Evolutionary conservation across 2,329 filamentous ascomycete species (phyloP).

Genomic region (Cryphonectria carpinicola): DNA sequence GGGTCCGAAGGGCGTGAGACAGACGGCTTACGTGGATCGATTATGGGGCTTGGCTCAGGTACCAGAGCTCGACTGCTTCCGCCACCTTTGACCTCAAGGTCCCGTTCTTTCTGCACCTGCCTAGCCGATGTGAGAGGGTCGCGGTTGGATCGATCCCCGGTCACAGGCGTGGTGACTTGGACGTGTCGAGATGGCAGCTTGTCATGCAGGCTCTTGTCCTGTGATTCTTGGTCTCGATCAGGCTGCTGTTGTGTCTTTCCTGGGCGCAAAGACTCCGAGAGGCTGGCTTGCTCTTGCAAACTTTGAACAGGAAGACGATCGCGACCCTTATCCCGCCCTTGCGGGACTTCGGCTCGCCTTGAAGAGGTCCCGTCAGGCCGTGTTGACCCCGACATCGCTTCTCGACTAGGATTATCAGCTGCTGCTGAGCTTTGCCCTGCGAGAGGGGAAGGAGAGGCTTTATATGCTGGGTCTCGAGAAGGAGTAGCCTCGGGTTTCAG

Average conservation of each 20-base stretch:
- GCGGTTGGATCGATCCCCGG: not conserved
- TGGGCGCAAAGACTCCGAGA: not conserved
- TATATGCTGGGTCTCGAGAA: not conserved
- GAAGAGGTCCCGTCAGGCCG: not conserved
- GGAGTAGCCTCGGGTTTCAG: not conserved
- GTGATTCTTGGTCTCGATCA: not conserved
- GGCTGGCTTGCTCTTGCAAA: not conserved
- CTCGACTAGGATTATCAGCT: not conserved
- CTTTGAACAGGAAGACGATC: not conserved
- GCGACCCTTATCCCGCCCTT: not conserved
- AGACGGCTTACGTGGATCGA: not conserved
- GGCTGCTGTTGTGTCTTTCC: not conserved
- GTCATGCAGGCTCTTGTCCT: not conserved
- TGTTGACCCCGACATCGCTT: not conserved
- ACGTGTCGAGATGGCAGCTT: not conserved
- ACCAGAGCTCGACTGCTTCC: not conserved
- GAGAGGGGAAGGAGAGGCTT: not conserved
- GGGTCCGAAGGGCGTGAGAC: not conserved
- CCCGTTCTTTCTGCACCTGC: not conserved
- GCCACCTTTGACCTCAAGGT: not conserved
- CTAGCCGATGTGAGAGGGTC: not conserved
- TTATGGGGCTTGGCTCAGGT: not conserved
- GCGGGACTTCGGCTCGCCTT: not conserved
- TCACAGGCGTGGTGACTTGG: not conserved
- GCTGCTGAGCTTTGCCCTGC: not conserved